Conservation (phyloP, 1,284 basidiomycete genomes). For the Rhodotorula sp. region DNA sequence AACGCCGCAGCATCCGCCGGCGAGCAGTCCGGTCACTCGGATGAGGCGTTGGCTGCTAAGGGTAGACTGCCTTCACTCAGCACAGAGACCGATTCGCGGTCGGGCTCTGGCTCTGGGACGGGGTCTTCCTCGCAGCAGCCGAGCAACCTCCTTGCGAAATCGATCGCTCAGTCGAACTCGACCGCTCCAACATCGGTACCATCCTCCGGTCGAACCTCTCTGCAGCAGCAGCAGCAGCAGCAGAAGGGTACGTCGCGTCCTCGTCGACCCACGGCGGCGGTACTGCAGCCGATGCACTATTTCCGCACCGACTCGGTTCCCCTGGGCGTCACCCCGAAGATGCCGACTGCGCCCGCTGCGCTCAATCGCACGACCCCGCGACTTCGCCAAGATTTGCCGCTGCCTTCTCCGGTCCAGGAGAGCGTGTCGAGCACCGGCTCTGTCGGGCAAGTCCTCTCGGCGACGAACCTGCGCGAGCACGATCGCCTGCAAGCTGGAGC, state of each 20-base stretch:
- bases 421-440: neutral
- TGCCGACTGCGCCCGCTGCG: no score
- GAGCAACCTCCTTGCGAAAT: neutral
- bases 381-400: no score
- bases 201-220: neutral
- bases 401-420: neutral
- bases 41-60: neutral
- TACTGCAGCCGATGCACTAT: slow-evolving; percentile 23
- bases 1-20: neutral
- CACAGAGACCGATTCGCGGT: neutral
- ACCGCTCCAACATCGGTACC: slow-evolving; percentile 7
- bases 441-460: neutral
- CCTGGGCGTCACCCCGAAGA: neutral
- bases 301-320: neutral
- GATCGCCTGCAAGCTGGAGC: neutral
- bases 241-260: neutral
- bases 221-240: no score
- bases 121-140: slow-evolving; percentile 1
- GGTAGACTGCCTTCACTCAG: neutral
- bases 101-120: slow-evolving; percentile 3
- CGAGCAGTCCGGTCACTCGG: neutral
- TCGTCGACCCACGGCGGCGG: slow-evolving; percentile 12
- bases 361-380: no score
- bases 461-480: slow-evolving; percentile 5
- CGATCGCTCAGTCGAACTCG: slow-evolving; percentile 3